Evolutionary conservation across 306 rosid genomes (phyloP), one percentile per base, ranked within the genome.

Genomic region (Vigna hirtella): DNA sequence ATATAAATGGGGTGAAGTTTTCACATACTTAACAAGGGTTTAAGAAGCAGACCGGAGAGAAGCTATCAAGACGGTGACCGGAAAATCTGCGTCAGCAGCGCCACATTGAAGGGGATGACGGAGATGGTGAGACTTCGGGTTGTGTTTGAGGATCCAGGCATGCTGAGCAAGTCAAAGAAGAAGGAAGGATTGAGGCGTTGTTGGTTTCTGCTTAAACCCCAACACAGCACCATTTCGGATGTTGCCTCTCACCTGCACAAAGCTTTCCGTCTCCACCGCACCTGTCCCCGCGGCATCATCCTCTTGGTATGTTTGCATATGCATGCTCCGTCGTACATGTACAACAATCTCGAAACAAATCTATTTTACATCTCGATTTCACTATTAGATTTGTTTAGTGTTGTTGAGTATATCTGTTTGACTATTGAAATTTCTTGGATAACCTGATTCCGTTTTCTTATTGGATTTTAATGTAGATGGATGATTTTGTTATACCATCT

Each of bases 401-500:
- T 22, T 40, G 7, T 9, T 28, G 38, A 50, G 20, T 4, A 26
- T 47, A 28, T n/a, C 9, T 0, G 22, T 48, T 40, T 58, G 34
- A 34, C 22, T 4, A 49, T 58, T 70, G 62, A 7, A 30, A 53
- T 28, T 73, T 49, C 3, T 38, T 22, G 17, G 51, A 32, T 32
- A 13, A 6, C 26, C n/a, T 64, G 10, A 10, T 48, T 36, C 17
- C 42, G 1, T 42, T 53, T 45, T 11, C 4, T 24, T 40, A 26
- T 43, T n/a, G 6, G 22, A 56, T 34, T 82, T 84, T 51, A 22
- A 72, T 58, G 85, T 88, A 93, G 99, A 93, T 96, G 97, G 98
- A 96, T 85, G 96, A 82, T 49, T 96, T 96, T 83, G 97, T 87
- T 73, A 87, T 96, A 30, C 99, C 99, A 3, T 91, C 94, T 13